Evolutionary conservation across 768 basidiomycete genomes (phyloP).

Genomic region (Chalciporus sphaerocephalus): DNA sequence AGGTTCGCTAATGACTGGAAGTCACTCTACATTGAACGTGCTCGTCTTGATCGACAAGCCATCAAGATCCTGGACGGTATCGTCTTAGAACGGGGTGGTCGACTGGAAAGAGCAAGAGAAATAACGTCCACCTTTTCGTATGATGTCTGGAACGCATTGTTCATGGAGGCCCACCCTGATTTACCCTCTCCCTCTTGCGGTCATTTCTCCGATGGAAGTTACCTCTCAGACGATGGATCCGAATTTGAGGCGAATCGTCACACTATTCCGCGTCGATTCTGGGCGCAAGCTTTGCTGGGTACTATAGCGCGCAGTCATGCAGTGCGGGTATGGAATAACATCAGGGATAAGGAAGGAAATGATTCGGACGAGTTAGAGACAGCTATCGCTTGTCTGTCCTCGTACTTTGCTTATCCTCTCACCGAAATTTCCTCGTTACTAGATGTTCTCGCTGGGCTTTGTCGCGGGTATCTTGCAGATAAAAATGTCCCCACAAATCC

Average conservation of each 20-base stretch:
- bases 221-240: conserved; percentile 2
- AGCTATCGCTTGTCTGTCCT: conserved; percentile 47
- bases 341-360: conserved; percentile 7
- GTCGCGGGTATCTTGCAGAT: conserved; percentile 36
- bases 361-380: conserved; percentile 37
- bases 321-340: conserved; percentile 35
- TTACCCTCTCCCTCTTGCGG: conserved; percentile 30
- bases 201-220: conserved; percentile 5
- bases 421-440: conserved; percentile 38
- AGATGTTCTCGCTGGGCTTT: conserved; percentile 37
- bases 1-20: conserved; percentile 40
- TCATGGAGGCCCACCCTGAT: conserved; percentile 35
- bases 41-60: conserved; percentile 41
- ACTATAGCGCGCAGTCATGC: conserved; percentile 42
- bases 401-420: conserved; percentile 46
- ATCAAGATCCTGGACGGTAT: conserved; percentile 41
- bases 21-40: conserved; percentile 42
- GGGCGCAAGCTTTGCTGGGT: conserved; percentile 45
- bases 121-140: conserved; percentile 40
- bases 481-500: conserved; percentile 29
- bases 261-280: conserved; percentile 44
- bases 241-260: conserved; percentile 18
- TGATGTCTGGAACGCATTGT: conserved; percentile 55
- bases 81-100: conserved; percentile 32
- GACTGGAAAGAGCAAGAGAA: conserved; percentile 37